Percentiles rank a stretch among this genome's conserved stretches.
Evolutionary conservation across 2,329 filamentous ascomycete genomes (phyloP).

Genomic region (Periconia sp.): DNA sequence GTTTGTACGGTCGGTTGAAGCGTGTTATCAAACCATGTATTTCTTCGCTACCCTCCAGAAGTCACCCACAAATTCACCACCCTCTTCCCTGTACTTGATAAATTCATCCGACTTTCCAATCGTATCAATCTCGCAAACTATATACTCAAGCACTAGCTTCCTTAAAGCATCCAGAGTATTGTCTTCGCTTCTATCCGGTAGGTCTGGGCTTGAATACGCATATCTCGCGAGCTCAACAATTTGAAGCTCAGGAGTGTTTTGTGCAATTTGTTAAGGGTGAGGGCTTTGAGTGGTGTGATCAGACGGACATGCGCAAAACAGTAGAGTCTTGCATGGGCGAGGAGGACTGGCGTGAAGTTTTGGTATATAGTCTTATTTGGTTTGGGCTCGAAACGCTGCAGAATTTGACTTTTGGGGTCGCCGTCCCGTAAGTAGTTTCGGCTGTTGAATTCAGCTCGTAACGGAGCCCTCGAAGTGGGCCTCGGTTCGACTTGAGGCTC

Average conservation of each 20-base stretch:
- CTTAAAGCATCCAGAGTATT: slow-evolving; percentile 21
- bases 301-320: slow-evolving; percentile 25
- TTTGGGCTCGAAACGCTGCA: slow-evolving; percentile 1
- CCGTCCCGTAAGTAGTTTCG: slow-evolving; percentile 7
- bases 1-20: too few species aligned
- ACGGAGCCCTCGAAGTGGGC: slow-evolving; percentile 12
- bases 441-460: slow-evolving; percentile 17
- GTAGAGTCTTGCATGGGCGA: slow-evolving; percentile 35
- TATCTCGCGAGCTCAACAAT: slow-evolving; percentile 23
- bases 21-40: background rate
- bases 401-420: slow-evolving; percentile 2
- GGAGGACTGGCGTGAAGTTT: slow-evolving; percentile 24
- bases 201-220: slow-evolving; percentile 17
- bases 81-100: slow-evolving; percentile 19
- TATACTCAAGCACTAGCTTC: slow-evolving; percentile 19
- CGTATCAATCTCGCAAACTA: slow-evolving; percentile 12
- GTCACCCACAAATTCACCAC: slow-evolving; percentile 29
- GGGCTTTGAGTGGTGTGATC: slow-evolving; percentile 21
- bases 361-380: slow-evolving; percentile 8
- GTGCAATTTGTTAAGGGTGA: slow-evolving; percentile 32
- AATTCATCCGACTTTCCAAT: slow-evolving; percentile 22
- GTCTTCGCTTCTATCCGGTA: slow-evolving; percentile 10
- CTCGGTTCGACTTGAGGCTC: slow-evolving; percentile 8
- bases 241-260: slow-evolving; percentile 25
- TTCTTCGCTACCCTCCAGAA: slow-evolving; percentile 13